Percentiles rank a stretch among this genome's conserved stretches.
Evolutionary conservation across 192 early-diverging fungal genomes (phyloP).

Genomic region (Coemansia sp.): DNA sequence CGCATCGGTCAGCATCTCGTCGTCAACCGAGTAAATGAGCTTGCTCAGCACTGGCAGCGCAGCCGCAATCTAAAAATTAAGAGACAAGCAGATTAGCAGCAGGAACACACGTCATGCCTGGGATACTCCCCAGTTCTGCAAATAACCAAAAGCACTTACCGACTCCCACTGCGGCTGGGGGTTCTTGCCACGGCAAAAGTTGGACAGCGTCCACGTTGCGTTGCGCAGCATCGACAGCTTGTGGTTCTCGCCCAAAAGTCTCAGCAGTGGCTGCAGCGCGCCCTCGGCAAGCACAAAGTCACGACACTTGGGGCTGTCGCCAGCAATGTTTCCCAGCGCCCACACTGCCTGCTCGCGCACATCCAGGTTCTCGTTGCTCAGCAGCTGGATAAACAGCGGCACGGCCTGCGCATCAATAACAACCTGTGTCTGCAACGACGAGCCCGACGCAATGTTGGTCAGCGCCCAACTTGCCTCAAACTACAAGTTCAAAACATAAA

Average conservation of each 20-base stretch:
- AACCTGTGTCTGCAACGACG: slow-evolving; percentile 88
- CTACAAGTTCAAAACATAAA: slow-evolving; percentile 38
- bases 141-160: slow-evolving; percentile 54
- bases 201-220: slow-evolving; percentile 98
- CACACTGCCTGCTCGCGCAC: slow-evolving; percentile 98
- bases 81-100: slow-evolving; percentile 2
- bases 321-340: slow-evolving; percentile 99
- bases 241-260: slow-evolving; percentile 82
- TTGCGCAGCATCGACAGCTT: slow-evolving; percentile 98
- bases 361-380: slow-evolving; percentile 79
- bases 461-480: slow-evolving; percentile 99
- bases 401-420: slow-evolving; percentile 93
- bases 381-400: slow-evolving; percentile 86
- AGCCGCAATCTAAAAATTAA: slow-evolving; percentile 69
- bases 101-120: background rate
- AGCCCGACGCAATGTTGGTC: slow-evolving; percentile 98
- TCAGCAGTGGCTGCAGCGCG: slow-evolving; percentile 84
- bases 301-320: slow-evolving; percentile 87
- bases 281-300: slow-evolving; percentile 83
- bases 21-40: slow-evolving; percentile 87
- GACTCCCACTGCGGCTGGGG: slow-evolving; percentile 87
- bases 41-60: slow-evolving; percentile 88
- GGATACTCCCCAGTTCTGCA: background rate
- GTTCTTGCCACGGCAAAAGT: slow-evolving; percentile 98
- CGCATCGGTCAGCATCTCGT: slow-evolving; percentile 96